Percentiles rank a stretch among this genome's conserved stretches.
These are phyloP conservation scores for Tolypocladium album DNA, from an alignment of 2,329 filamentous ascomycete species.

Conservation along the genomic window DNA sequence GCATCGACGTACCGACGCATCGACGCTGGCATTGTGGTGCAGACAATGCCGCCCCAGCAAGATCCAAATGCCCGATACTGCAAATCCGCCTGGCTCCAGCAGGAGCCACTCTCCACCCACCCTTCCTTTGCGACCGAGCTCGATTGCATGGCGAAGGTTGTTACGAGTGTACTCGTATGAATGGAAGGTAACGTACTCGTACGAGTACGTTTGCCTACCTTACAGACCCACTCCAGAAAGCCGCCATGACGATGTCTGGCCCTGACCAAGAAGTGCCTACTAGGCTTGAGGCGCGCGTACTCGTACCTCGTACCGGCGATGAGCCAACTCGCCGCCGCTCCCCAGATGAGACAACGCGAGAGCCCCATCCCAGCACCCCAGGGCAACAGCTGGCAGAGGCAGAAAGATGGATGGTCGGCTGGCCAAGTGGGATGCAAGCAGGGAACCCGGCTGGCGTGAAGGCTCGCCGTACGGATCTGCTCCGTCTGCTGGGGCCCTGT, in stretches of 20 bases:
- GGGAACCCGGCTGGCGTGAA: background rate
- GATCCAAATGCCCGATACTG: background rate
- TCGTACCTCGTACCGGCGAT: background rate
- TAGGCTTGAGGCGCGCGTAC: too few relatives aligned
- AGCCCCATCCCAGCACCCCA: background rate
- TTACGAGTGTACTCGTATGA: background rate
- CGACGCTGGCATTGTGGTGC: background rate
- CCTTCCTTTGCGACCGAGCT: background rate
- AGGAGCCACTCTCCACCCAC: background rate
- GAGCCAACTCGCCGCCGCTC: background rate
- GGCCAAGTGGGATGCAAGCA: background rate
- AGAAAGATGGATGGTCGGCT: background rate
- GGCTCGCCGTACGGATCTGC: slow-evolving; percentile 1
- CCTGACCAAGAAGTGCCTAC: background rate
- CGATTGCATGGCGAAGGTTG: background rate
- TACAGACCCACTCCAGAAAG: background rate
- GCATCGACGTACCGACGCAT: background rate
- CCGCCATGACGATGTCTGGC: background rate
- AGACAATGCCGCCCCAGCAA: background rate
- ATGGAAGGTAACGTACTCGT: too few relatives aligned
- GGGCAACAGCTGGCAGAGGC: background rate
- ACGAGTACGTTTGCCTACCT: background rate
- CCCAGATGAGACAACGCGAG: background rate
- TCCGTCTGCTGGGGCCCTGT: background rate
- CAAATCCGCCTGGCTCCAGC: background rate